These are phyloP conservation scores for Saccharomycopsis synnaedendra DNA, from an alignment of 805 yeast genomes.

Conservation along the genomic window DNA sequence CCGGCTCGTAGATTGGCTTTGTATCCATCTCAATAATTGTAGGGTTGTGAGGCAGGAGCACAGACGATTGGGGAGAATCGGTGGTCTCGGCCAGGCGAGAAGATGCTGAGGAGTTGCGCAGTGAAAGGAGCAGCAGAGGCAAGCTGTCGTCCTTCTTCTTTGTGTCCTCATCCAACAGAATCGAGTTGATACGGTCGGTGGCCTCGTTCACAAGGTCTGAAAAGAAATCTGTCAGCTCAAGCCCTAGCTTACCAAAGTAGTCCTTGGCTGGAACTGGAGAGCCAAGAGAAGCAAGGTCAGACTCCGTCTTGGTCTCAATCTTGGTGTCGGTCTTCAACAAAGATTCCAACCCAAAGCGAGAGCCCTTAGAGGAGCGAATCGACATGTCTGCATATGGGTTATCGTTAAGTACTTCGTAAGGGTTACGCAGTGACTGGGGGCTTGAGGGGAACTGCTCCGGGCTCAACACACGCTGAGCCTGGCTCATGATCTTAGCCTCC, in stretches of 20 bases:
- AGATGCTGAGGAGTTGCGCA: background rate
- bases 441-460: no score
- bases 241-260: slow-evolving; percentile 5
- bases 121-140: background rate
- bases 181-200: slow-evolving; percentile 1
- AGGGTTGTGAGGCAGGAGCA: slow-evolving; percentile 2
- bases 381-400: background rate
- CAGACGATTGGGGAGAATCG: slow-evolving; percentile 4
- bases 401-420: background rate
- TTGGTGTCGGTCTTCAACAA: background rate
- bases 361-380: background rate
- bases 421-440: background rate
- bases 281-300: background rate
- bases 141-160: background rate
- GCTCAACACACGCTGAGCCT: background rate
- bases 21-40: background rate
- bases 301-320: background rate
- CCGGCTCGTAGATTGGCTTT: no score
- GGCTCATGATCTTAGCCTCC: background rate
- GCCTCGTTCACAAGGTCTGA: slow-evolving; percentile 11
- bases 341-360: background rate
- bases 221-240: slow-evolving; percentile 1
- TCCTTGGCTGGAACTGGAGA: background rate
- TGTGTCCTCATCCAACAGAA: background rate
- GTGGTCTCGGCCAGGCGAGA: background rate